Percentiles rank a stretch among this genome's conserved stretches.
phyloP scores from a whole-genome alignment of 495 filamentous ascomycete species.

The Physcia stellaris region DNA sequence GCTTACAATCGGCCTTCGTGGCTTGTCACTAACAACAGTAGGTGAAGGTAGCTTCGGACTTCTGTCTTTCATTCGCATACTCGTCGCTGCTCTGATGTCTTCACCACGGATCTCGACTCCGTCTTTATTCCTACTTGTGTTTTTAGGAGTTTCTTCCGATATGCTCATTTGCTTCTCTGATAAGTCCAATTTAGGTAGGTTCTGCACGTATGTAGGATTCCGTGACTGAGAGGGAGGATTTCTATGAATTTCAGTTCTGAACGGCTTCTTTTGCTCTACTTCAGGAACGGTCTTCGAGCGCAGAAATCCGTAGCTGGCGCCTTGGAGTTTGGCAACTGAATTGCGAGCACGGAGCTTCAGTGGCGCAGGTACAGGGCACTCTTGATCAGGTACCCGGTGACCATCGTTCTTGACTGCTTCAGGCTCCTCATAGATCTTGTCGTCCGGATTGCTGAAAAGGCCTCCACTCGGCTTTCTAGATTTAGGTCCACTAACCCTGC shows the following conservation, averaged over 20 bases:
- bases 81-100: slow-evolving; percentile 82
- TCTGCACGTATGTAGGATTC: slow-evolving; percentile 58
- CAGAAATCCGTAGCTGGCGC: slow-evolving; percentile 20
- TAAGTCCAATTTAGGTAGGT: slow-evolving; percentile 29
- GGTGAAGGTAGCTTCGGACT: slow-evolving; percentile 76
- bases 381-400: slow-evolving; percentile 18
- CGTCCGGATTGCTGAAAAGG: slow-evolving; percentile 45
- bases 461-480: slow-evolving; percentile 26
- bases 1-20: slow-evolving; percentile 84
- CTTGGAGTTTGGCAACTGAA: slow-evolving; percentile 37
- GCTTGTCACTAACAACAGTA: slow-evolving; percentile 69
- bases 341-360: slow-evolving; percentile 39
- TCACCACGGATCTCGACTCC: slow-evolving; percentile 71
- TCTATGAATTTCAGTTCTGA: slow-evolving; percentile 58
- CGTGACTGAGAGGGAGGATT: slow-evolving; percentile 65
- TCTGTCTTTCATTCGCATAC: slow-evolving; percentile 70
- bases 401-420: slow-evolving; percentile 25
- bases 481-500: slow-evolving; percentile 19
- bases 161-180: slow-evolving; percentile 6
- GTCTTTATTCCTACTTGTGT: slow-evolving; percentile 41
- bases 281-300: slow-evolving; percentile 31
- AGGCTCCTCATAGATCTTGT: slow-evolving; percentile 84
- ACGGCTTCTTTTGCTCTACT: slow-evolving; percentile 38
- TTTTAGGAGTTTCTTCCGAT: slow-evolving; percentile 12
- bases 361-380: slow-evolving; percentile 36